Conservation (phyloP, 129 eudicot genomes). For the Dittrichia graveolens region DNA sequence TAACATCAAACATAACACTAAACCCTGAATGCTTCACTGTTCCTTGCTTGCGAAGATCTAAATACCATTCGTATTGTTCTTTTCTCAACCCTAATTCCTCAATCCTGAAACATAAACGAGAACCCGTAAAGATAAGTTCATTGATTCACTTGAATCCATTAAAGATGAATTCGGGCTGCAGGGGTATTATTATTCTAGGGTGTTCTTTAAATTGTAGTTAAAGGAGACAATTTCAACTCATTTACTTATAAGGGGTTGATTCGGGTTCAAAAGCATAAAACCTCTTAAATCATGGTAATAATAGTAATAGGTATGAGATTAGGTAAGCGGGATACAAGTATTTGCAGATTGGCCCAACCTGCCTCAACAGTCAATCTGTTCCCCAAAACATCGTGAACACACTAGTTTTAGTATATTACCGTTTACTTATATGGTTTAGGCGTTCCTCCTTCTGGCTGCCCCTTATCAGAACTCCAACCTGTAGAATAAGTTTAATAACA, state of each 20-base stretch:
- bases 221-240: no score
- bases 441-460: conserved; percentile 98
- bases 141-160: no score
- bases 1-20: conserved; percentile 60
- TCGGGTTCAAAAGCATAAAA: background rate
- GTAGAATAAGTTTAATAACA: conserved; percentile 11
- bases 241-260: no score
- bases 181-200: no score
- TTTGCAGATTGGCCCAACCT: background rate
- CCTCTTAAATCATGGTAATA: no score
- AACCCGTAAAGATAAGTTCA: background rate
- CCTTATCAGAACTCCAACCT: conserved; percentile 82
- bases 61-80: conserved; percentile 74
- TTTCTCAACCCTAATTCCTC: conserved; percentile 58
- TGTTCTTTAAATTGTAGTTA: no score
- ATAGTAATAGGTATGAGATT: no score
- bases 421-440: conserved; percentile 44
- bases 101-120: conserved; percentile 48
- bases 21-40: conserved; percentile 69
- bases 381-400: background rate
- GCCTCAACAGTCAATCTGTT: no score
- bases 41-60: conserved; percentile 83
- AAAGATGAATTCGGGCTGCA: no score
- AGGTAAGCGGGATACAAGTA: no score
- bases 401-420: conserved; percentile 42